These are phyloP conservation scores for Linnemannia exigua DNA, from an alignment of 192 early-diverging fungal genomes.

Conservation along the genomic window DNA sequence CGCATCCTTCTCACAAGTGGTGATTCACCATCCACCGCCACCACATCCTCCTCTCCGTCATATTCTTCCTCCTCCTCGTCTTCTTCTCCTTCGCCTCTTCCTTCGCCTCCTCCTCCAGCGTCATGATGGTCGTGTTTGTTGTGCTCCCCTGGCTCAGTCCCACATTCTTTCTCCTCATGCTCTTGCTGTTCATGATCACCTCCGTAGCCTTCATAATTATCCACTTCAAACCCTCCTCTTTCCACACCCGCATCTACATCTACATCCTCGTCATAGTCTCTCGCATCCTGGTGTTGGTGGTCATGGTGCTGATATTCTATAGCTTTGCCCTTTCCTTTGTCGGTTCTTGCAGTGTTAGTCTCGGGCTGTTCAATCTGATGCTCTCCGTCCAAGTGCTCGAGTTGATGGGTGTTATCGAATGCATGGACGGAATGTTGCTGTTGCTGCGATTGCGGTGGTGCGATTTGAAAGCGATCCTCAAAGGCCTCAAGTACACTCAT, in stretches of 20 bases:
- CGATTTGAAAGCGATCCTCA: constrained; percentile 1
- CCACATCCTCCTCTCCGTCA: not conserved
- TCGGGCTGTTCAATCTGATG: not conserved
- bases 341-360: not conserved
- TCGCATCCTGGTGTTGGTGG: not conserved
- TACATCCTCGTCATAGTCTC: too few relatives aligned
- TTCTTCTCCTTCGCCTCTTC: not conserved
- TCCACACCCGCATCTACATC: not conserved
- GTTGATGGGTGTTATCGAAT: not conserved
- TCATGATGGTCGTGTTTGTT: not conserved
- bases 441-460: not conserved
- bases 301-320: constrained; percentile 1
- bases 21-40: not conserved
- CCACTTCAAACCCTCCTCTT: not conserved
- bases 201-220: not conserved
- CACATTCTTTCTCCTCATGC: not conserved
- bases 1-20: not conserved
- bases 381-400: not conserved
- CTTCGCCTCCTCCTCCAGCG: not conserved
- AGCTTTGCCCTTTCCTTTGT: constrained; percentile 31
- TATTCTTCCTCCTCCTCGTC: not conserved
- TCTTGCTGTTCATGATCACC: not conserved
- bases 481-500: constrained; percentile 32
- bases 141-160: not conserved
- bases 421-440: not conserved